Conservation (phyloP, 192 early-diverging fungal species). For the Coemansia asiatica region DNA sequence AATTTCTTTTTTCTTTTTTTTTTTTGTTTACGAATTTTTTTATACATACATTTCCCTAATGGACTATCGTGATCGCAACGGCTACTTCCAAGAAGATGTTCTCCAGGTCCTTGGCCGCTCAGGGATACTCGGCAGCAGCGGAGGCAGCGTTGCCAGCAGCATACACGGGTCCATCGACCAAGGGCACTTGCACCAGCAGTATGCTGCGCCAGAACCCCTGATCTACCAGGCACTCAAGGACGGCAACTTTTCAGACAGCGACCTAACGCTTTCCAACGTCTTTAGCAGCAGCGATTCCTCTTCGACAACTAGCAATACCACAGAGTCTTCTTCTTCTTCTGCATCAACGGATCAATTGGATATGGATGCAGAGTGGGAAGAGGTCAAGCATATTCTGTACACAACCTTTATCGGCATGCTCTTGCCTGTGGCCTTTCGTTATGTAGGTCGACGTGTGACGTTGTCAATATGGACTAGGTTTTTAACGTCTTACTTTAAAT, state of each 20-base stretch:
- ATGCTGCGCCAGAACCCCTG: not conserved
- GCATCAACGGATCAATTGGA: slow-evolving; percentile 1
- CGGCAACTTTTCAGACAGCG: slow-evolving; percentile 19
- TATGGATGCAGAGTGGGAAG: slow-evolving; percentile 46
- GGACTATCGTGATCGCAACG: slow-evolving; percentile 48
- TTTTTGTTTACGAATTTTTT: not conserved
- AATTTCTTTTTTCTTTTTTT: not conserved
- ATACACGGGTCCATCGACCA: slow-evolving; percentile 1
- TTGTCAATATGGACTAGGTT: slow-evolving; percentile 39
- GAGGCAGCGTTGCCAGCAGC: not conserved
- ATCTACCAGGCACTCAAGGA: slow-evolving; percentile 14
- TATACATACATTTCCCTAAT: slow-evolving; percentile 10
- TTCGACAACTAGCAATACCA: slow-evolving; percentile 6
- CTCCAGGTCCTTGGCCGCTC: slow-evolving; percentile 43
- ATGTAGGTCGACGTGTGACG: slow-evolving; percentile 38
- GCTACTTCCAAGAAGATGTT: slow-evolving; percentile 51
- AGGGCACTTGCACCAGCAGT: not conserved
- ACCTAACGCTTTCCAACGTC: not conserved
- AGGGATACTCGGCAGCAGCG: slow-evolving; percentile 6
- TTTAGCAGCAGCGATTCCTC: not conserved
- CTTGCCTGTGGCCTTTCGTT: slow-evolving; percentile 41
- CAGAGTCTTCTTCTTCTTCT: slow-evolving; percentile 5
- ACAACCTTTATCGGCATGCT: slow-evolving; percentile 41
- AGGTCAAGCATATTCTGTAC: slow-evolving; percentile 43
- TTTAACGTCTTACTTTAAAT: slow-evolving; percentile 32